phyloP scores from a whole-genome alignment of 768 basidiomycete genomes.

The Symmetrospora coprosmae region DNA sequence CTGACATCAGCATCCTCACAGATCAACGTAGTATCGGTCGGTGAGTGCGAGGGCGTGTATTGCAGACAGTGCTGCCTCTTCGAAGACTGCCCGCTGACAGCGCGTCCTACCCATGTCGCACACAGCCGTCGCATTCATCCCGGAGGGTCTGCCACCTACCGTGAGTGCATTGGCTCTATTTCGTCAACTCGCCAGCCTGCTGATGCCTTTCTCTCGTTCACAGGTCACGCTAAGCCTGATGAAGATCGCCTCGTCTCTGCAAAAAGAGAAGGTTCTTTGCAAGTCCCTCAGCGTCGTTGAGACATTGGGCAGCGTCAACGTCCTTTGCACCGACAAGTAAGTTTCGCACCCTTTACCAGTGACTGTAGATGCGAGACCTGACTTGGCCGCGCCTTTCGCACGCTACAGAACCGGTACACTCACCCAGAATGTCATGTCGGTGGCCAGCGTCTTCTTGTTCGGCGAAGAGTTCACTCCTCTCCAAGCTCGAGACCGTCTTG shows the following conservation, averaged over 20 bases:
- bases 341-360: neutral
- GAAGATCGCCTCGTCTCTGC: constrained; percentile 25
- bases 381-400: neutral
- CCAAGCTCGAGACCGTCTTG: neutral
- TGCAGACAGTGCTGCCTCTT: neutral
- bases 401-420: constrained; percentile 44
- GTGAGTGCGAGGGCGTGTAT: neutral
- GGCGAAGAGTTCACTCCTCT: constrained; percentile 1
- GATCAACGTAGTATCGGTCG: constrained; percentile 49
- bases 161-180: constrained; percentile 34
- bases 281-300: constrained; percentile 54
- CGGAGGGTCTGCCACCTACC: constrained; percentile 36
- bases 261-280: constrained; percentile 38
- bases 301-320: constrained; percentile 51
- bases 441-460: constrained; percentile 42
- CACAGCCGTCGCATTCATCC: constrained; percentile 44
- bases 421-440: constrained; percentile 51
- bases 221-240: constrained; percentile 48
- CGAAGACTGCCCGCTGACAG: too few relatives aligned
- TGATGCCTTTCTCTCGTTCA: too few relatives aligned
- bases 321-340: constrained; percentile 47
- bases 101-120: too few relatives aligned
- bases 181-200: too few relatives aligned
- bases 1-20: too few relatives aligned
- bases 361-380: constrained; percentile 6